phyloP scores from a whole-genome alignment of 2,329 filamentous ascomycete species.

The Talaromyces islandicus region DNA sequence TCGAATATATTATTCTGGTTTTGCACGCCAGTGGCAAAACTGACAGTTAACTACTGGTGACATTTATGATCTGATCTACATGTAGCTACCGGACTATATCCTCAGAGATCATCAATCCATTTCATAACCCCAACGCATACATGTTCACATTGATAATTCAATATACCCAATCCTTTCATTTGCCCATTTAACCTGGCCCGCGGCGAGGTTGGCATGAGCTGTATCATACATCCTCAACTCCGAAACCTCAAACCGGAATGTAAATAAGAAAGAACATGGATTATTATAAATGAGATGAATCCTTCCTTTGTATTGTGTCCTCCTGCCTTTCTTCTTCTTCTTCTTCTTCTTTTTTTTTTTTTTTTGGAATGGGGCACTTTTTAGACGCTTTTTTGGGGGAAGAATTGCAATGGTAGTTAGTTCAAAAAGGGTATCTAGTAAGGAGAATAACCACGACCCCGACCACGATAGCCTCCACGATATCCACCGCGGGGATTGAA shows the following conservation, averaged over 20 bases:
- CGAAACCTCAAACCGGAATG: slow-evolving; percentile 18
- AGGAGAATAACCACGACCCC: slow-evolving; percentile 41
- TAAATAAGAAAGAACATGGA: background rate
- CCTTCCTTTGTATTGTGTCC: background rate
- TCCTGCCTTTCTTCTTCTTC: background rate
- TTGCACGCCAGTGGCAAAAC: too few species aligned
- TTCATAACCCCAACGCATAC: background rate
- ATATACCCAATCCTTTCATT: slow-evolving; percentile 7
- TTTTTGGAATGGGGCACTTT: too few species aligned
- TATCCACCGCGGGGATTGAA: slow-evolving; percentile 53
- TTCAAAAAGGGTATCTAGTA: slow-evolving; percentile 27
- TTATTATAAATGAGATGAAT: background rate
- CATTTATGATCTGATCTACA: too few species aligned
- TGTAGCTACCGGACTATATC: too few species aligned
- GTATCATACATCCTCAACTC: slow-evolving; percentile 32
- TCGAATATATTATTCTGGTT: too few species aligned
- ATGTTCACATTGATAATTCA: background rate
- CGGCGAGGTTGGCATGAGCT: slow-evolving; percentile 4
- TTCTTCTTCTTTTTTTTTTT: too few species aligned
- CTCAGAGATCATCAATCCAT: background rate
- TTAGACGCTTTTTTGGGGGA: background rate
- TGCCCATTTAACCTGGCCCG: slow-evolving; percentile 16
- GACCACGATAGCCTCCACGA: slow-evolving; percentile 46
- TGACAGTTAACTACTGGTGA: background rate
- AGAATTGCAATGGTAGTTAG: background rate